Base-by-base conservation (phyloP, 108 stramenopile genomes). In the Cyclotella cryptica region DNA sequence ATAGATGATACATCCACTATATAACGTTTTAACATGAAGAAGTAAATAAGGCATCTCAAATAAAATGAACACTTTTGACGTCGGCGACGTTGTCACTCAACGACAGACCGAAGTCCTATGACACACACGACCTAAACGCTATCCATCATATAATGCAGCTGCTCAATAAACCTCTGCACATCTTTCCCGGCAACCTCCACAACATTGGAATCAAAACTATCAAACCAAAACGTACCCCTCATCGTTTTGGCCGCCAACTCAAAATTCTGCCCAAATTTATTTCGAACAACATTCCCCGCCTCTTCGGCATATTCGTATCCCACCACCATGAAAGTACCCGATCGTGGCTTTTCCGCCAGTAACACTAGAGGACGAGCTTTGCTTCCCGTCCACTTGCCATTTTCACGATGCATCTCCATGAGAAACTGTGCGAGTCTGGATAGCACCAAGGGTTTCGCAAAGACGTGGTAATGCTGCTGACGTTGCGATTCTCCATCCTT, bases 101-200 rank as follows among this genome's bases (percentile, higher is more conserved):
- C 6, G 35, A 5, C 2, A 35, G 35, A 6, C 35, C 6, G 2
- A 35, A 35, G 35, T 35, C 35, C 35, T 6, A 2, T 2, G 4
- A 35, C 35, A 35, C 4, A 35, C 35, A 35, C 35, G 2, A 5
- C 35, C 35, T 42, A 62, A 41, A 62, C 10, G 35, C 61, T 62
- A 13, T 95, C 94, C 87, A 94, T 84, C 66, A 96, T 75, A 72
- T 93, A 93, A 84, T 95, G 91, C 41, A 98, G 79, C 60, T 93
- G 91, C 74, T 98, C 96, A 62, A 97, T 85, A 82, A 98, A 98
- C 71, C 93, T 91, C 71, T 95, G 92, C 28, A 93, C 96, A 85
- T 96, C 87, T 42, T 77, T 84, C 26, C 75, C 87, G 45, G 75
- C 76, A 39, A 98, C 92, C 84, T 97, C 95, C 35, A 97, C 89